Base-by-base conservation (phyloP, 108 stramenopile genomes). In the Skeletonema grethae region DNA sequence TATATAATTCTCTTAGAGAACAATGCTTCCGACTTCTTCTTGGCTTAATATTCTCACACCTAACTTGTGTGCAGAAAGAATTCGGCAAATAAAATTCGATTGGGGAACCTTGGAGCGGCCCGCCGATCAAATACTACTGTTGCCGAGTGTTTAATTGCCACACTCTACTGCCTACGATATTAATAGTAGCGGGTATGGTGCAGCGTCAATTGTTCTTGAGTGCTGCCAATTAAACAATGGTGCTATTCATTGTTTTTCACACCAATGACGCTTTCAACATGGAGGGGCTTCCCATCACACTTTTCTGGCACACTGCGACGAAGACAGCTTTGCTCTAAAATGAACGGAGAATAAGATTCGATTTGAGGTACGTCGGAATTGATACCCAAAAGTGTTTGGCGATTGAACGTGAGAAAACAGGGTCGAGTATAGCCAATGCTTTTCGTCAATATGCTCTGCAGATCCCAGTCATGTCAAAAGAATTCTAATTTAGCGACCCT, bases 11-110 rank as follows among this genome's bases (percentile, higher is more conserved):
- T 43, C 41, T n/a, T 43, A n/a, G 41, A 43, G 41, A 43, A 43
- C 41, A 43, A 53, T 53, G 50, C 7, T 53, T 7, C 50, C 50
- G 22, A 4, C 46, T 5, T 53, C n/a, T n/a, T 15, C 2, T 22
- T 53, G 18, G 22, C 7, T 53, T 5, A 24, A 9, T 24, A 22
- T 22, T 53, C 50, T 53, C 20, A 53, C 13, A 22, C 50, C 50
- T 53, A 53, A 53, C 50, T 53, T 53, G 50, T 53, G 50, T 53
- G 50, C 50, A 53, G 50, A 53, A 20, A 53, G 22, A 24, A 22
- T 53, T 53, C 20, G 18, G 22, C 18, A 10, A 48, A 48, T 48
- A 13, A 43, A 43, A 43, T 22, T 53, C 5, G 15, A 22, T 53
- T 53, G 22, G 50, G 50, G 50, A 53, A 53, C 22, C 50, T 22